phyloP scores from a whole-genome alignment of 2,329 filamentous ascomycete genomes.

The Aureobasidium sp. region DNA sequence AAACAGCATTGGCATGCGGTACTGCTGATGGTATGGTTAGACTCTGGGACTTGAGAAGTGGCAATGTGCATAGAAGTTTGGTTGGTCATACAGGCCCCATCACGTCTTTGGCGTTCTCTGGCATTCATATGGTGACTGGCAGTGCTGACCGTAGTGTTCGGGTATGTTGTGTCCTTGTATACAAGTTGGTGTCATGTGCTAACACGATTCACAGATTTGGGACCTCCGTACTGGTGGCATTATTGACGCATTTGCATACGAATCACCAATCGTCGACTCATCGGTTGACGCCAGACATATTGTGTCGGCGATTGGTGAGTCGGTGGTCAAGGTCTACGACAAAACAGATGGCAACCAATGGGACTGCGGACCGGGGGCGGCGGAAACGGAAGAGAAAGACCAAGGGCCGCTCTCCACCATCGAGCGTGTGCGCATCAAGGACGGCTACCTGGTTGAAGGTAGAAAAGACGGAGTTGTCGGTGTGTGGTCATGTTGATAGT shows the following conservation, averaged over 20 bases:
- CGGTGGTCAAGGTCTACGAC: slow-evolving; percentile 96
- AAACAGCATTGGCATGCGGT: slow-evolving; percentile 88
- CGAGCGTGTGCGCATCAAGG: slow-evolving; percentile 81
- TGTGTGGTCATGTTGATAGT: slow-evolving; percentile 67
- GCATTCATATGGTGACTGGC: slow-evolving; percentile 87
- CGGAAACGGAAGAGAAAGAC: slow-evolving; percentile 45
- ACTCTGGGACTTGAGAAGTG: slow-evolving; percentile 91
- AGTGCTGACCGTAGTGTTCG: slow-evolving; percentile 87
- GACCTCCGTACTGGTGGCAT: slow-evolving; percentile 94
- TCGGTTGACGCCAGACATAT: slow-evolving; percentile 92
- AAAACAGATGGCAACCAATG: slow-evolving; percentile 93
- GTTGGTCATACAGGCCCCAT: slow-evolving; percentile 94
- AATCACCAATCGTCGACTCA: slow-evolving; percentile 86
- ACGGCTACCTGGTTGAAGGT: slow-evolving; percentile 90
- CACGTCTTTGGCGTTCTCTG: slow-evolving; percentile 91
- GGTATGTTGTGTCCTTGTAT: slow-evolving; percentile 50
- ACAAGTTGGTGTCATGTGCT: neutral
- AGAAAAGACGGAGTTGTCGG: slow-evolving; percentile 80
- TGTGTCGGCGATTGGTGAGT: slow-evolving; percentile 80
- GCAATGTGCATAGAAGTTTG: slow-evolving; percentile 91
- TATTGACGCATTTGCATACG: slow-evolving; percentile 91
- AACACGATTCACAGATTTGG: slow-evolving; percentile 66
- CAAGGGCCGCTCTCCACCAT: slow-evolving; percentile 51
- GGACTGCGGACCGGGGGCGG: slow-evolving; percentile 83
- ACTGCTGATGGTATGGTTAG: slow-evolving; percentile 97